Conservation (phyloP, 2,329 filamentous ascomycete species). For the Sporothrix dimorphospora region DNA sequence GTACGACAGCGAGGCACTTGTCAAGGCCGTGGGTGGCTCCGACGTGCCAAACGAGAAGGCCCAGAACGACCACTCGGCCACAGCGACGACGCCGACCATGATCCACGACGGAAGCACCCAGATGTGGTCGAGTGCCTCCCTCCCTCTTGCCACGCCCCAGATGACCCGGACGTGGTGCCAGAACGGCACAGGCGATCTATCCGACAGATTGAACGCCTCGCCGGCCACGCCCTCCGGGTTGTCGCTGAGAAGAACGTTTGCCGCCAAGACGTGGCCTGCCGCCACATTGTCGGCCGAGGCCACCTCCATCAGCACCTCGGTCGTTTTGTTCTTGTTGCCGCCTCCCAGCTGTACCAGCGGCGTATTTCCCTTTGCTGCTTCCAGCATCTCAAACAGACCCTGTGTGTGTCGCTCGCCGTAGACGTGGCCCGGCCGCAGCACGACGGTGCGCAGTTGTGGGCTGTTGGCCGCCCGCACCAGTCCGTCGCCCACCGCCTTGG, state of each 20-base stretch:
- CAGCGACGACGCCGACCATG: slow-evolving; percentile 31
- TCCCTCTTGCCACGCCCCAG: slow-evolving; percentile 35
- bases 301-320: slow-evolving; percentile 35
- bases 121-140: slow-evolving; percentile 24
- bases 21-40: slow-evolving; percentile 36
- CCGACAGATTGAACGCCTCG: slow-evolving; percentile 42
- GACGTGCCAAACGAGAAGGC: slow-evolving; percentile 36
- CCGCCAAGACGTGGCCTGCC: slow-evolving; percentile 37
- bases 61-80: slow-evolving; percentile 36
- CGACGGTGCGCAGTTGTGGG: slow-evolving; percentile 35
- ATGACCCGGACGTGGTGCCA: slow-evolving; percentile 36
- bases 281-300: slow-evolving; percentile 39
- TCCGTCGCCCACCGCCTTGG: slow-evolving; percentile 42
- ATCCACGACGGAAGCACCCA: slow-evolving; percentile 38
- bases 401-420: slow-evolving; percentile 43
- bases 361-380: slow-evolving; percentile 25
- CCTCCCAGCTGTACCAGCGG: slow-evolving; percentile 35
- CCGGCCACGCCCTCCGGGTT: slow-evolving; percentile 38
- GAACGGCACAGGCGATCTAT: slow-evolving; percentile 37
- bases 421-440: slow-evolving; percentile 39
- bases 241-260: slow-evolving; percentile 36
- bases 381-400: slow-evolving; percentile 37
- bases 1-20: slow-evolving; percentile 36
- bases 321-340: slow-evolving; percentile 32
- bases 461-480: slow-evolving; percentile 41